Conservation (phyloP, 495 filamentous ascomycete genomes). For the Penicillium steckii region DNA sequence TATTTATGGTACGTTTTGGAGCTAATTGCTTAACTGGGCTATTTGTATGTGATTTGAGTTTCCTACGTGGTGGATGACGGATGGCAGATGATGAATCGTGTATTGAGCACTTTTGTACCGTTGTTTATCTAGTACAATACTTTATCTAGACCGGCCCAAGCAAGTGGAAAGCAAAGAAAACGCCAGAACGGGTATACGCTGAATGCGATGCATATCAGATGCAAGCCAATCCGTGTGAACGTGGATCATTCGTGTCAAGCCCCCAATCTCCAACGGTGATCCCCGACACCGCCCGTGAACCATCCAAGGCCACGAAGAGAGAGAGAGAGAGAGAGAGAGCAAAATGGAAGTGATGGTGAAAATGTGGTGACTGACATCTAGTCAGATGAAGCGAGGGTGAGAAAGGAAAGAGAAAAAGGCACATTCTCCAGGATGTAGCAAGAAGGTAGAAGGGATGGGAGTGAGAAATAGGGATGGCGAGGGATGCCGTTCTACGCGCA, state of each 20-base stretch:
- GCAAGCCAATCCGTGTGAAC: neutral
- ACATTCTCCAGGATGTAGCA: conserved; percentile 21
- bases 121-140: no score
- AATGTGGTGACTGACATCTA: conserved; percentile 7
- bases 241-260: neutral
- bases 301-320: neutral
- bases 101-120: no score
- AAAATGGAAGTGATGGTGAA: conserved; percentile 6
- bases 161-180: conserved; percentile 4
- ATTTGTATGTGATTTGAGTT: no score
- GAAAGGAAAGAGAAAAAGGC: neutral
- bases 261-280: neutral
- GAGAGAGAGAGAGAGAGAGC: neutral
- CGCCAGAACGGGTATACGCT: conserved; percentile 37
- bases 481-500: conserved; percentile 31
- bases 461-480: conserved; percentile 4
- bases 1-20: no score
- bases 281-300: neutral
- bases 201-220: conserved; percentile 24
- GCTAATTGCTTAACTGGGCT: no score
- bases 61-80: no score
- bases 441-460: neutral
- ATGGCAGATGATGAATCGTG: no score
- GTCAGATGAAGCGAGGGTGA: conserved; percentile 2
- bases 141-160: conserved; percentile 5